Conservation (phyloP, 1,284 basidiomycete genomes). For the Veloboletus limbatus region DNA sequence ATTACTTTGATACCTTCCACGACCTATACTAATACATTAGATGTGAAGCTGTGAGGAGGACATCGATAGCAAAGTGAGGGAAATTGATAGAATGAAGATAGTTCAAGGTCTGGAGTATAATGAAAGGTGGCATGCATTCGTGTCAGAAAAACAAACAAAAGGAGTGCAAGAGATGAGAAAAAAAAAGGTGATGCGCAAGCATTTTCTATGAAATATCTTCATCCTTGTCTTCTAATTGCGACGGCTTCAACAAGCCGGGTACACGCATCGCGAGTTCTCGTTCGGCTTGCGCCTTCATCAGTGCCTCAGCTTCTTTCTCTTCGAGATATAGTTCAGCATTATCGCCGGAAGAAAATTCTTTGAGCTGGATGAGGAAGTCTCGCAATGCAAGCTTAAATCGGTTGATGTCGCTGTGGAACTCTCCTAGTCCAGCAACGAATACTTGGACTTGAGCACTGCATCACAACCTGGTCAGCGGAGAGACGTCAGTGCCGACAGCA, state of each 20-base stretch:
- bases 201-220: conserved; percentile 65
- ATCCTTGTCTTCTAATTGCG: conserved; percentile 89
- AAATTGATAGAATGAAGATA: conserved; percentile 28
- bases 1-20: conserved; percentile 32
- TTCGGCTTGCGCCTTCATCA: conserved; percentile 70
- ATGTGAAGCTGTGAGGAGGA: conserved; percentile 31
- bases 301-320: conserved; percentile 89
- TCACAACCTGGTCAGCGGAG: conserved; percentile 13
- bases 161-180: conserved; percentile 6
- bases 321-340: conserved; percentile 88
- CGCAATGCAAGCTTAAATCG: conserved; percentile 95
- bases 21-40: conserved; percentile 39
- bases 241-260: conserved; percentile 98
- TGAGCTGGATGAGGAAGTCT: conserved; percentile 88
- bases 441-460: conserved; percentile 67
- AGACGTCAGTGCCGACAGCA: conserved; percentile 1
- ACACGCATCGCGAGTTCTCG: conserved; percentile 89
- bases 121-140: conserved; percentile 22
- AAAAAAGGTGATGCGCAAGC: conserved; percentile 2
- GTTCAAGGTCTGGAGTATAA: conserved; percentile 26
- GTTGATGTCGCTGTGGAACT: conserved; percentile 86
- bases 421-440: conserved; percentile 82
- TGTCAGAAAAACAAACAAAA: conserved; percentile 18
- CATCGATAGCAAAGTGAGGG: conserved; percentile 33
- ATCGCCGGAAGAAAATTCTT: conserved; percentile 80